Evolutionary conservation across 768 basidiomycete genomes (phyloP), one percentile per base, ranked within the genome.

Genomic region (Amanita molliuscula): DNA sequence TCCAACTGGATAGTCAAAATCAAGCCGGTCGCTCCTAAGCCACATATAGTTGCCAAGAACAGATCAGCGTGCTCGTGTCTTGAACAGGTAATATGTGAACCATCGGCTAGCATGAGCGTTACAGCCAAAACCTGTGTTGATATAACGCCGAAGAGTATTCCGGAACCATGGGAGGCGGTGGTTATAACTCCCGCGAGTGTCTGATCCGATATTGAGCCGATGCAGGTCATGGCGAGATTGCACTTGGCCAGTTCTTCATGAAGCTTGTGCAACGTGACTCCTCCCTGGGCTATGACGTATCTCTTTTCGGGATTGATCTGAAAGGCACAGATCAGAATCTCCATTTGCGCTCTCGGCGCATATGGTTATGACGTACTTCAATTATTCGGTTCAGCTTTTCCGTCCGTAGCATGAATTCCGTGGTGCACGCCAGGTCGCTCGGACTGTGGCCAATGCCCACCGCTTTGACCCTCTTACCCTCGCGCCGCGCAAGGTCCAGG

Each of bases 191-290:
- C 96, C 23, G 80, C 94, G 55, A 99, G 75, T 3, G 92, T 90
- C 65, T 97, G 95, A 63, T 96, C 93, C 31, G 92, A 95, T 59
- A 99, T 97, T 25, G 92, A 94, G 31, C 96, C 96, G 53, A 97
- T 75, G 65, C 88, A 95, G 60, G 77, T 81, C 79, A 99, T 84
- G 34, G 93, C 94, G 28, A 97, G 78, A 29, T 74, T 74, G 58
- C 82, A 69, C 10, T 68, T 63, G 43, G 73, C 78, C 49, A 98
- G 82, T 13, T 73, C 71, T 20, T 64, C 67, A 55, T 95, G 90
- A 4, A 97, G 75, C 44, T 76, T 71, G 51, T 82, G 71, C 50
- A 97, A 80, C 4, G 77, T 82, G 62, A 92, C 84, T 18, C 91
- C 91, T 3, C 78, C 84, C 65, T 93, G 78, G 0, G 77, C 85